phyloP scores from a whole-genome alignment of 176 grass and related monocot species.

The Typha latifolia region DNA sequence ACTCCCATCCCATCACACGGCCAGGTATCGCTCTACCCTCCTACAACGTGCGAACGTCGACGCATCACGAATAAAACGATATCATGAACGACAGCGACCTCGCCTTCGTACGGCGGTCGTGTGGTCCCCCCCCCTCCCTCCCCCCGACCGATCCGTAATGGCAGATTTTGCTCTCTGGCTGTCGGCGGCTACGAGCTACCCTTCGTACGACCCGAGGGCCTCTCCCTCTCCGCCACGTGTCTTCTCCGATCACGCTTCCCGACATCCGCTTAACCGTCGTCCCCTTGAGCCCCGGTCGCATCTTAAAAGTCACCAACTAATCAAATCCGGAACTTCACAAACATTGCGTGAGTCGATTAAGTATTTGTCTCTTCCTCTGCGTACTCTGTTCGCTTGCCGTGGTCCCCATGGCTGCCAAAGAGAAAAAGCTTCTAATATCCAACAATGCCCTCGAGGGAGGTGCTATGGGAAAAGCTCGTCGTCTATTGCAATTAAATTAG shows the following conservation, averaged over 20 bases:
- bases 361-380: background rate
- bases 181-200: conserved; percentile 2
- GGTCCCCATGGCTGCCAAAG: background rate
- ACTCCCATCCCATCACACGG: no score
- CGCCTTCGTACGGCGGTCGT: background rate
- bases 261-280: background rate
- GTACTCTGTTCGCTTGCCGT: background rate
- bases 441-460: background rate
- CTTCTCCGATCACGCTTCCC: background rate
- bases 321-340: background rate
- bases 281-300: no score
- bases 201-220: background rate
- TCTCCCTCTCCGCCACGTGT: background rate
- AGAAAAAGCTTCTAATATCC: background rate
- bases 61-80: no score
- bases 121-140: no score
- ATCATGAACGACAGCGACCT: background rate
- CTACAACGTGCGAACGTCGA: no score
- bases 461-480: background rate
- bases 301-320: no score
- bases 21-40: no score
- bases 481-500: background rate
- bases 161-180: background rate
- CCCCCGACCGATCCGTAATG: background rate
- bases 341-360: background rate